phyloP scores from a whole-genome alignment of 371 early-diverging fungal species.

The Capniomyces stellatus region DNA sequence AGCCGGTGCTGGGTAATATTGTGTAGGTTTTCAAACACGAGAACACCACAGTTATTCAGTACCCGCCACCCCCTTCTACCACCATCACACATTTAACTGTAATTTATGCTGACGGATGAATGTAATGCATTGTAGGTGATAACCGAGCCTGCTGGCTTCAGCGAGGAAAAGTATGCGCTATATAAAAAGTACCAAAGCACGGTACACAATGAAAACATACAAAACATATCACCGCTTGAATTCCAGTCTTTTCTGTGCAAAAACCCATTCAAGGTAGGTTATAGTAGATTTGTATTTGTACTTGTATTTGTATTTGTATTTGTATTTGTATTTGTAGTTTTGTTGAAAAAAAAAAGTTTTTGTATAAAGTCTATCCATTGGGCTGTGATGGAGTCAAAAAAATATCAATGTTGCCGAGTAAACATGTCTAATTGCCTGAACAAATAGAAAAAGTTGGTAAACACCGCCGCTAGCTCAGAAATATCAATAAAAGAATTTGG shows the following conservation, averaged over 20 bases:
- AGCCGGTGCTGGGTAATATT: background rate
- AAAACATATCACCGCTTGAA: conserved; percentile 26
- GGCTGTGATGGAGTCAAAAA: background rate
- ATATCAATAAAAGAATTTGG: conserved; percentile 29
- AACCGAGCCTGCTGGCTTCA: conserved; percentile 40
- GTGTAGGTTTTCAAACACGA: background rate
- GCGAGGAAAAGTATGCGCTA: conserved; percentile 51
- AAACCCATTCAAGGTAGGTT: conserved; percentile 42
- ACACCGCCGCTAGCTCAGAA: background rate
- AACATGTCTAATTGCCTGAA: background rate
- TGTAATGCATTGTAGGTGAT: conserved; percentile 4
- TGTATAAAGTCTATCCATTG: background rate
- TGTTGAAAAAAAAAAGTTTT: conserved; percentile 3
- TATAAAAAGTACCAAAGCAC: conserved; percentile 60
- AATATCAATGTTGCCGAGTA: background rate
- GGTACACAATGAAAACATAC: conserved; percentile 55
- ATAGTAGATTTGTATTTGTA: background rate
- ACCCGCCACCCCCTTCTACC: background rate
- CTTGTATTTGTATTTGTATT: background rate
- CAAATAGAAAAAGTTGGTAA: background rate
- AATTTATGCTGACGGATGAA: background rate
- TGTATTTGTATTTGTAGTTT: background rate
- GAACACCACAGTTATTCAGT: background rate
- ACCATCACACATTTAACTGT: background rate
- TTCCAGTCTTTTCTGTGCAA: conserved; percentile 59